Base-by-base conservation (phyloP, 768 basidiomycete species). In the Mycena filopes region DNA sequence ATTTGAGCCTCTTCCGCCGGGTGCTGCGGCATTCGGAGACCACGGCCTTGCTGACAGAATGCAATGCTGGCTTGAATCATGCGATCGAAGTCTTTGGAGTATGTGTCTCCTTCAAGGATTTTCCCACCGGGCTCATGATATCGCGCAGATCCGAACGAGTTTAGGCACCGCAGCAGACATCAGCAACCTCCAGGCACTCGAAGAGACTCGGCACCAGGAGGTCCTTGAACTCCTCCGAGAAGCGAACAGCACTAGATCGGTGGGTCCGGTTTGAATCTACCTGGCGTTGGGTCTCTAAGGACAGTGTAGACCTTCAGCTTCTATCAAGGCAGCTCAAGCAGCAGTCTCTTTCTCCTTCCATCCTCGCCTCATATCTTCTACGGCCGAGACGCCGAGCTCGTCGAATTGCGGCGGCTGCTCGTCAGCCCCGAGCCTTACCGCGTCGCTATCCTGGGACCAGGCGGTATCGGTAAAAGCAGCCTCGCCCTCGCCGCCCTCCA, bases 331-430 rank as follows among this genome's bases (percentile, higher is more conserved):
- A 61, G 61, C n/a, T 55, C 61, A 16, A 62, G n/a, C 26, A 55
- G 61, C 38, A 55, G 46, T 29, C n/a, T 62, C 2, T 36, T 9
- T 10, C 61, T 62, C 15, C 45, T 62, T 21, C 62, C 62, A 11
- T 36, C 55, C 10, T 63, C 62, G 4, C 56, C 63, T 2, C 33
- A 65, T 15, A 54, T 65, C 8, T 65, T 59, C 25, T 38, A 65
- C 36, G 63, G 63, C 9, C 56, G 63, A 23, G 63, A 64, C 4
- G 7, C 12, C 1, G 55, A 64, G 33, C 21, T 58, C 2, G 0
- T 25, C 7, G 8, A 65, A 33, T 40, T 51, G 49, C 13, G 11
- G 15, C 11, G 21, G 20, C 46, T 45, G 23, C 47, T 57, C 1
- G 8, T 53, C 1, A 28, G 26, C 4, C 4, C 23, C 11, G 46